These are phyloP conservation scores for Gossypium raimondii DNA, from an alignment of 345 rosid species.

Conservation along the genomic window DNA sequence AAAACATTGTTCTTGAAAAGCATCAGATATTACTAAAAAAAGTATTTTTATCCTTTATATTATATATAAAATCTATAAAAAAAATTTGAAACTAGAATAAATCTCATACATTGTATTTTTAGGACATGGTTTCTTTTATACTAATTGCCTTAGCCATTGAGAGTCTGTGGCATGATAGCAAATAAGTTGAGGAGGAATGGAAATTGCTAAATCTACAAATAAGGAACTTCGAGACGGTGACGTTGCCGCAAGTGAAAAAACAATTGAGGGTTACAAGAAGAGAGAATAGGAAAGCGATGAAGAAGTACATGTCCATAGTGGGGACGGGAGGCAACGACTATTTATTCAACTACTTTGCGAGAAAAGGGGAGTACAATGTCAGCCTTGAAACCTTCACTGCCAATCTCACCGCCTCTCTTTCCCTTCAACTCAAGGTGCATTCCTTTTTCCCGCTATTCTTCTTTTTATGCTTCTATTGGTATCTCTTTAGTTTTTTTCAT, in stretches of 20 bases:
- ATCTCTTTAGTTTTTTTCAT: too few species aligned
- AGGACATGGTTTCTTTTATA: too few species aligned
- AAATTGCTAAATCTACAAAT: constrained; percentile 38
- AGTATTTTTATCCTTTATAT: too few species aligned
- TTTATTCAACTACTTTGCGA: constrained; percentile 51
- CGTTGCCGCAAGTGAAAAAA: constrained; percentile 33
- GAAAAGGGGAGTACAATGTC: constrained; percentile 11
- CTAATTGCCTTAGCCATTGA: too few species aligned
- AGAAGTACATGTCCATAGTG: constrained; percentile 39
- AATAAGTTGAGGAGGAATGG: too few species aligned
- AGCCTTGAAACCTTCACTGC: constrained; percentile 39
- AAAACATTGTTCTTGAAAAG: too few species aligned
- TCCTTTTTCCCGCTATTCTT: background rate
- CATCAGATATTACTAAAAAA: too few species aligned
- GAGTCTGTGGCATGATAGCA: too few species aligned
- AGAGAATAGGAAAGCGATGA: background rate
- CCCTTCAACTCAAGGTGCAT: constrained; percentile 41
- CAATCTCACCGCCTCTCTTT: constrained; percentile 37
- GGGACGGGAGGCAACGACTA: constrained; percentile 67
- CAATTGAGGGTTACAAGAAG: constrained; percentile 11
- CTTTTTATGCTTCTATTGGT: too few species aligned
- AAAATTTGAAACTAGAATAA: too few species aligned
- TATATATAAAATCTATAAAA: too few species aligned
- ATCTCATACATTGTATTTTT: too few species aligned
- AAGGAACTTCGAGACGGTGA: constrained; percentile 38